phyloP scores from a whole-genome alignment of 805 yeast genomes.

The Martiniozyma abietophila region DNA sequence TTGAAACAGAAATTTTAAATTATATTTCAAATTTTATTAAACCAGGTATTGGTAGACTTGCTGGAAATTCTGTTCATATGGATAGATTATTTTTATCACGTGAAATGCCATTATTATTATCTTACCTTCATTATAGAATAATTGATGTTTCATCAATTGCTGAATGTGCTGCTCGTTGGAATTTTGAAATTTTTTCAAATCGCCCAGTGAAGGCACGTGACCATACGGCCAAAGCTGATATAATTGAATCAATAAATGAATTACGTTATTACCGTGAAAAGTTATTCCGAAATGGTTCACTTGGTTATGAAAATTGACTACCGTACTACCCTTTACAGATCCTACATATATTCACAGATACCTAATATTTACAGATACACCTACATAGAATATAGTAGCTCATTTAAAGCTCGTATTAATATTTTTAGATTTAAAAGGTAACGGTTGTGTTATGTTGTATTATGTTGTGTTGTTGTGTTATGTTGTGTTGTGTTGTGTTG shows the following conservation, averaged over 20 bases:
- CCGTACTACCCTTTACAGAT: too few relatives aligned
- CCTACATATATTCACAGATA: too few relatives aligned
- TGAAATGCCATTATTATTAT: slow-evolving; percentile 72
- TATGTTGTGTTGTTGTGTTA: too few relatives aligned
- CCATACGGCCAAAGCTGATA: slow-evolving; percentile 88
- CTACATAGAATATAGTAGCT: too few relatives aligned
- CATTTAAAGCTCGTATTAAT: too few relatives aligned
- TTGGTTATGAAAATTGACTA: too few relatives aligned
- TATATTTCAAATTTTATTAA: slow-evolving; percentile 53
- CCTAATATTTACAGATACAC: too few relatives aligned
- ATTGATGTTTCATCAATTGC: slow-evolving; percentile 83
- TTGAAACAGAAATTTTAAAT: slow-evolving; percentile 47
- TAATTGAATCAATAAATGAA: slow-evolving; percentile 80
- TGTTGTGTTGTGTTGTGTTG: too few relatives aligned
- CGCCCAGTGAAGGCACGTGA: slow-evolving; percentile 64
- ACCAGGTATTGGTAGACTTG: slow-evolving; percentile 56
- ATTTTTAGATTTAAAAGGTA: too few relatives aligned
- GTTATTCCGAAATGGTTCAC: neutral
- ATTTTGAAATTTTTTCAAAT: slow-evolving; percentile 2
- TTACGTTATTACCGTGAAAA: slow-evolving; percentile 59
- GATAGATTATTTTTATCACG: slow-evolving; percentile 76
- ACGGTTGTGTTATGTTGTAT: too few relatives aligned
- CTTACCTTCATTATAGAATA: slow-evolving; percentile 59
- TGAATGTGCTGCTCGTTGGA: slow-evolving; percentile 52
- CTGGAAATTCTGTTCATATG: slow-evolving; percentile 90